Base-by-base conservation (phyloP, 805 yeast genomes). In the Candida jianshihensis region DNA sequence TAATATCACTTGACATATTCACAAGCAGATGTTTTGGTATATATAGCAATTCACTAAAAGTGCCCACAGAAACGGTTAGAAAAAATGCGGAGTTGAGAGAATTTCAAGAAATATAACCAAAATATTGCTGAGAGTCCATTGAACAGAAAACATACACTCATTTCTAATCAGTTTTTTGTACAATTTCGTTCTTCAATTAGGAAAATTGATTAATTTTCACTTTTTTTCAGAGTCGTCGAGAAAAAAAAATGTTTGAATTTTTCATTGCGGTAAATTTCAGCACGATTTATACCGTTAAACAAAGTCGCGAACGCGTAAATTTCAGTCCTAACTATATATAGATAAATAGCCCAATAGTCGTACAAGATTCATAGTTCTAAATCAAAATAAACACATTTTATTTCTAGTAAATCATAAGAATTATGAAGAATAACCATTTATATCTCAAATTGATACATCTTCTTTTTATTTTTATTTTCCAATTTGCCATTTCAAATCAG, bases 171-270 rank as follows among this genome's bases (percentile, higher is more conserved):
- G 25, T 37, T 42, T 29, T n/a, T n/a, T n/a, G n/a, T 12, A 26
- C 15, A 17, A 14, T 17, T 14, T 5, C 5, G 16, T 26, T 26
- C 18, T 26, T 26, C 17, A 14, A 26, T n/a, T 9, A 26, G 5
- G 15, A 14, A 5, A 6, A 6, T 6, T 9, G 6, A 6, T 16
- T 14, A 26, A 17, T 28, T 28, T 28, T 28, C 30, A 18, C 6
- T 28, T 28, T 28, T 29, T 44, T 44, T 41, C 46, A 38, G 41
- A 42, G 46, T 44, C 50, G 51, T 39, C 43, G 44, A 35, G 32
- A 36, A 41, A 41, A 44, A 37, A 41, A 41, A 41, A 35, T 42
- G 30, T 35, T 26, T 15, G 33, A 24, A 30, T 26, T 26, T 26
- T 12, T 14, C 9, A 7, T 26, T 13, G 29, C 36, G 10, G 50